phyloP scores from a whole-genome alignment of 768 basidiomycete genomes.

The Xerocomus brunneocitrinus region DNA sequence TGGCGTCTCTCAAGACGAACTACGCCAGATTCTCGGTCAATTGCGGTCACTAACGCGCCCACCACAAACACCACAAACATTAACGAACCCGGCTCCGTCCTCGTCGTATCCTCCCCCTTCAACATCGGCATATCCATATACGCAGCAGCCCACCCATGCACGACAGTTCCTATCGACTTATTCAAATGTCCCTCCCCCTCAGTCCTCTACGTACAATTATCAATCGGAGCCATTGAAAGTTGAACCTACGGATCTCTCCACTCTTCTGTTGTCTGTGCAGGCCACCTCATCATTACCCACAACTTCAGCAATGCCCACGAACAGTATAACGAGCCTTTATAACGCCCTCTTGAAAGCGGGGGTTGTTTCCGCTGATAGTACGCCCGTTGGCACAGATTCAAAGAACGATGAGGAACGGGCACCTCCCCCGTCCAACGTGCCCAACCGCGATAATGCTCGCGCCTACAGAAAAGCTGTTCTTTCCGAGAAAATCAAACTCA shows the following conservation, averaged over 20 bases:
- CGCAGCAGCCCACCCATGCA: slow-evolving; percentile 29
- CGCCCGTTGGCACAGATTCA: slow-evolving; percentile 47
- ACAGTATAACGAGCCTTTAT: slow-evolving; percentile 54
- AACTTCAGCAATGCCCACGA: slow-evolving; percentile 20
- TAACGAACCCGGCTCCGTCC: slow-evolving; percentile 28
- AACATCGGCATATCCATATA: slow-evolving; percentile 26
- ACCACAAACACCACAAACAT: slow-evolving; percentile 30
- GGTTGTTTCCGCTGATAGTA: slow-evolving; percentile 54
- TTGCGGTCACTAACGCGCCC: slow-evolving; percentile 58
- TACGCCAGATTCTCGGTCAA: slow-evolving; percentile 70
- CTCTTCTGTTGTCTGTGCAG: slow-evolving; percentile 26
- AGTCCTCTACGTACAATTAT: slow-evolving; percentile 26
- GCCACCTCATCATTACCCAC: slow-evolving; percentile 22
- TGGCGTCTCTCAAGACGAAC: slow-evolving; percentile 75
- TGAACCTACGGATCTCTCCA: slow-evolving; percentile 29
- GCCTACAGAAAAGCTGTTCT: slow-evolving; percentile 61
- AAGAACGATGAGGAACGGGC: slow-evolving; percentile 25
- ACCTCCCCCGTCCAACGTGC: slow-evolving; percentile 29
- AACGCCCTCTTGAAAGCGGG: slow-evolving; percentile 77
- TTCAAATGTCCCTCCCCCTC: slow-evolving; percentile 30
- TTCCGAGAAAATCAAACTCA: slow-evolving; percentile 55
- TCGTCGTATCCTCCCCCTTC: slow-evolving; percentile 21
- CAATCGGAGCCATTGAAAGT: slow-evolving; percentile 23
- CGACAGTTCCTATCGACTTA: slow-evolving; percentile 29
- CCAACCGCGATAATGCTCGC: slow-evolving; percentile 46